phyloP scores from a whole-genome alignment of 2,329 filamentous ascomycete species.

The Xylariales sp. region DNA sequence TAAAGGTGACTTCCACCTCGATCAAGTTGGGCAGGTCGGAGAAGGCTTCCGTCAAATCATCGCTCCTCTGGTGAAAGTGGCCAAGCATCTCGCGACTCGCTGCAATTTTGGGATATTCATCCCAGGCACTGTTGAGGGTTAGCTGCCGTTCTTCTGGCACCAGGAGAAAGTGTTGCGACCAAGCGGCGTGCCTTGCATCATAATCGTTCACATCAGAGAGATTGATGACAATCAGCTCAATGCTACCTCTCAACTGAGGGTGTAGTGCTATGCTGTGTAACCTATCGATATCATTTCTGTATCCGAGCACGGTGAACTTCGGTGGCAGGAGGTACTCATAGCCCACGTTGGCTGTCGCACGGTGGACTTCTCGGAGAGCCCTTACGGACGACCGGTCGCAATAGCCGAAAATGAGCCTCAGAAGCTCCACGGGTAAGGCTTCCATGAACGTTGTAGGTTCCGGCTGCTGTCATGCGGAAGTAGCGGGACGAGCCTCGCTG shows the following conservation, averaged over 20 bases:
- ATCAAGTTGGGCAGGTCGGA: conserved; percentile 34
- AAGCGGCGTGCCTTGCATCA: conserved; percentile 30
- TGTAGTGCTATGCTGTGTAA: conserved; percentile 40
- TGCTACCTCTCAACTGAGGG: conserved; percentile 34
- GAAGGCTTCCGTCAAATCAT: conserved; percentile 34
- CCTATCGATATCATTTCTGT: conserved; percentile 40
- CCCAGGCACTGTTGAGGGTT: conserved; percentile 31
- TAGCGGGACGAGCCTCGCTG: background rate
- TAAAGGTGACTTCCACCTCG: conserved; percentile 36
- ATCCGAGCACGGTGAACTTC: conserved; percentile 37
- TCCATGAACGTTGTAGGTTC: conserved; percentile 21
- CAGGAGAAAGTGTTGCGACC: conserved; percentile 32
- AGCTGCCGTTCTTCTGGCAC: conserved; percentile 32
- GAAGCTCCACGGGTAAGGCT: conserved; percentile 33
- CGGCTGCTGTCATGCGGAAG: background rate
- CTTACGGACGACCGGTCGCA: conserved; percentile 35
- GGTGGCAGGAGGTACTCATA: conserved; percentile 38
- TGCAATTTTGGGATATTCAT: conserved; percentile 32
- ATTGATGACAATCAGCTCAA: conserved; percentile 41
- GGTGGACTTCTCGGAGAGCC: conserved; percentile 35
- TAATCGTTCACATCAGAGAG: conserved; percentile 38
- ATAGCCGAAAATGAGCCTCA: conserved; percentile 37
- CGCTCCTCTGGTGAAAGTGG: conserved; percentile 30
- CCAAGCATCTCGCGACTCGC: conserved; percentile 27
- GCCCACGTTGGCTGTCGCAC: conserved; percentile 34